A percentile compares a stretch with the other conserved stretches of the same genome.
These are phyloP conservation scores for Populus hybrid DNA, from an alignment of 441 rosid genomes.

Conservation along the genomic window DNA sequence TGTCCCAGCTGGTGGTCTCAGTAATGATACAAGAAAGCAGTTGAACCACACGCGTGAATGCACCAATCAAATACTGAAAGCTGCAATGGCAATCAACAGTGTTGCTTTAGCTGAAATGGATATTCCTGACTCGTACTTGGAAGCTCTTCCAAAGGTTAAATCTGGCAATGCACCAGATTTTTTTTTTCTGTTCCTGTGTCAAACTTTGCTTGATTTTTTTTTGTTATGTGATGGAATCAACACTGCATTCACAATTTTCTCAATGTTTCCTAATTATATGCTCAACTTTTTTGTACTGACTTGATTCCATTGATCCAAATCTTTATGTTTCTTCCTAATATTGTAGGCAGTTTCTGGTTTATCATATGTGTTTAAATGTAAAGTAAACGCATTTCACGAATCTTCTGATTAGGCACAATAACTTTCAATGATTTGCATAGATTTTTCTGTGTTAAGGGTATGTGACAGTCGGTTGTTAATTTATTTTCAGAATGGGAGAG, in stretches of 20 bases:
- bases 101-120: conserved; percentile 83
- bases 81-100: conserved; percentile 92
- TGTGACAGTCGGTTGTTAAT: conserved; percentile 10
- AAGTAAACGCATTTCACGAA: background rate
- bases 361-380: background rate
- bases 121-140: conserved; percentile 77
- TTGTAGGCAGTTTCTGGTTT: background rate
- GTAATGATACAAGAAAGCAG: conserved; percentile 68
- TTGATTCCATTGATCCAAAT: background rate
- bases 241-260: background rate
- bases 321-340: background rate
- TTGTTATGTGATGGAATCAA: background rate
- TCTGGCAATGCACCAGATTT: background rate
- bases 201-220: background rate
- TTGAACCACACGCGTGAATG: conserved; percentile 87
- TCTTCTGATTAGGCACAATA: background rate
- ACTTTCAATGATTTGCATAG: background rate
- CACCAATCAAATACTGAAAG: conserved; percentile 91
- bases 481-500: conserved; percentile 73
- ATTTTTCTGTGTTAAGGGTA: background rate
- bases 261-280: background rate
- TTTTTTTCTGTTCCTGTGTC: background rate
- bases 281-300: background rate
- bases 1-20: conserved; percentile 74
- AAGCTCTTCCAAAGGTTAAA: conserved; percentile 83